Base-by-base conservation (phyloP, 106 monocot genomes). In the Dendrobium officinale region DNA sequence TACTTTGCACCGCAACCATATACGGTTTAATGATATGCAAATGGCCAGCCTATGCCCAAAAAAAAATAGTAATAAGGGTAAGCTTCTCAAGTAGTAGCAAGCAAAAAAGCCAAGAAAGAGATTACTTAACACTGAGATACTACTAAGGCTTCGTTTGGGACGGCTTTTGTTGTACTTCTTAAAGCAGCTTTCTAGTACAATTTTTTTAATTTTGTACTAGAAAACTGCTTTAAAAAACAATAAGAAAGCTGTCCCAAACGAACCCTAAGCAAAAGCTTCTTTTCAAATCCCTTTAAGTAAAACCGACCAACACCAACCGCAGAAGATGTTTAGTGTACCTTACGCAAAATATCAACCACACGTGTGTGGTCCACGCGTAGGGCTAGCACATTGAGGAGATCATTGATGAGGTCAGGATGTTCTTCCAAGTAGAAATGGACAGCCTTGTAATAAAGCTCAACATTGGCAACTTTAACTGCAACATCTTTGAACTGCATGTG, bases 401-500 rank as follows among this genome's bases (percentile, higher is more conserved):
- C 96, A 82, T 97, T 97, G 58, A 97, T 94, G 48, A 94, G 92
- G 59, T 97, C 96, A 56, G 96, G 96, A 84, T 97, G 96, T 59
- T 97, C 96, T 70, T 90, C 88, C 81, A 97, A 80, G 81, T 97
- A 97, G 89, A 97, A 97, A 84, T 97, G 96, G 59, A 97, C 96
- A 31, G 96, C 92, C 85, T 97, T 97, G 86, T 97, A 97, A 75
- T 97, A 97, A 64, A 97, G 92, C 83, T 97, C 96, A 18, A 97
- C 96, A 85, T 94, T 97, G 75, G 96, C 96, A 79, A 94, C 94
- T 84, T 97, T 97, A 42, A 90, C 92, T 44, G 83, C 78, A 80
- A 97, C 94, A 86, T 97, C 96, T 73, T 97, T 97, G 78, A 97
- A 97, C 75, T 97, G 94, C 96, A 97, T 97, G 77, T 97, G 96